Percentiles rank a stretch among this genome's conserved stretches.
Evolutionary conservation across 371 early-diverging fungal species (phyloP).

Genomic region (Lichtheimia hyalospora): DNA sequence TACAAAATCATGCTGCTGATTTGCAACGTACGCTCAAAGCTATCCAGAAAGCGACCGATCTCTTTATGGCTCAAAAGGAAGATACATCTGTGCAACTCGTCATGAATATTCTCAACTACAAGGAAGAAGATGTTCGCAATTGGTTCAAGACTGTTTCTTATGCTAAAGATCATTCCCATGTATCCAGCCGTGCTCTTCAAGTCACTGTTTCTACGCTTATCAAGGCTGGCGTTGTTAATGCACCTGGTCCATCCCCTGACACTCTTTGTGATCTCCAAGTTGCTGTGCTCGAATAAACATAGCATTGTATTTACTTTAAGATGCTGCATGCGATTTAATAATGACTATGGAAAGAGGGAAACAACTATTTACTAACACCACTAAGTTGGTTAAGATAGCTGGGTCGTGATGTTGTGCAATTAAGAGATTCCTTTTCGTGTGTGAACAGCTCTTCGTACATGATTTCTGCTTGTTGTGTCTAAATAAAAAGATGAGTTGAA

Average conservation of each 20-base stretch:
- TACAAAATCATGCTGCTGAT: constrained; percentile 20
- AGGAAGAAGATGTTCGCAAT: constrained; percentile 61
- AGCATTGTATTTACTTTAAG: no score
- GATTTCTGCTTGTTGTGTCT: constrained; percentile 1
- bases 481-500: no score
- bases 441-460: background rate
- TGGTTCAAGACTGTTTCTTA: constrained; percentile 77
- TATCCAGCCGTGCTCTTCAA: constrained; percentile 48
- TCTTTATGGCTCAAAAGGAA: constrained; percentile 53
- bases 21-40: constrained; percentile 32
- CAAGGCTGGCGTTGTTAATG: constrained; percentile 57
- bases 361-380: no score
- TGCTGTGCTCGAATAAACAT: background rate
- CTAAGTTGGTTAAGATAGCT: no score
- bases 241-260: constrained; percentile 24
- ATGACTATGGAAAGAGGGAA: no score
- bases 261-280: constrained; percentile 15
- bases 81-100: constrained; percentile 57
- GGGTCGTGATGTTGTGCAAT: background rate
- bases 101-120: constrained; percentile 57
- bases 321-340: no score
- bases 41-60: constrained; percentile 43
- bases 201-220: constrained; percentile 52
- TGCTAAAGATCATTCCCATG: constrained; percentile 48
- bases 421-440: background rate